These are phyloP conservation scores for Phytopythium cucurbitacearum DNA, from an alignment of 352 stramenopile genomes.

Conservation along the genomic window DNA sequence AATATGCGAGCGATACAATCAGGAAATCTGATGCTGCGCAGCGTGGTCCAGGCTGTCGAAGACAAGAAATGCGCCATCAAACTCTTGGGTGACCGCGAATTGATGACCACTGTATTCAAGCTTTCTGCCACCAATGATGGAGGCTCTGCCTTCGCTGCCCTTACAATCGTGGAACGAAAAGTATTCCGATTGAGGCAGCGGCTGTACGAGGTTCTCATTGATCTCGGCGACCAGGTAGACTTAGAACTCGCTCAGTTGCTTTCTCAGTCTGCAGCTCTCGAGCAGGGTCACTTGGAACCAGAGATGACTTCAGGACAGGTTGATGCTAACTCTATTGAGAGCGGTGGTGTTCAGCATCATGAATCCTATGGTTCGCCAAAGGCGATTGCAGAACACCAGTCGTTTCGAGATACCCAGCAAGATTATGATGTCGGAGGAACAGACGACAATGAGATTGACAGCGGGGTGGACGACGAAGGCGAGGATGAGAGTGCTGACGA, in stretches of 20 bases:
- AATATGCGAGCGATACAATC: conserved; percentile 4
- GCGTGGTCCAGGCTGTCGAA: conserved; percentile 14
- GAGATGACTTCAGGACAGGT: neutral
- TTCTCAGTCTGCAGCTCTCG: neutral
- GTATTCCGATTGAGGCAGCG: conserved; percentile 39
- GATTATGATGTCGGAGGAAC: conserved; percentile 16
- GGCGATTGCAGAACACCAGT: no score
- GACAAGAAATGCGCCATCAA: conserved; percentile 7
- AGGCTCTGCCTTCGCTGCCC: conserved; percentile 21
- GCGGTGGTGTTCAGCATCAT: no score
- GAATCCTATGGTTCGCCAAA: no score
- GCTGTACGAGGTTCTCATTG: conserved; percentile 34
- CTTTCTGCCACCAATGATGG: conserved; percentile 15
- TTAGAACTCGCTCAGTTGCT: conserved; percentile 13
- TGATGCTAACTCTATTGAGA: no score
- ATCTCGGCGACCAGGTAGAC: conserved; percentile 24
- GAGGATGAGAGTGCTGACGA: conserved; percentile 14
- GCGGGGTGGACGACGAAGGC: conserved; percentile 8
- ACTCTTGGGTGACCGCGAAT: conserved; percentile 7
- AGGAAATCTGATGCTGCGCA: conserved; percentile 18
- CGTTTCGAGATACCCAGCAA: neutral
- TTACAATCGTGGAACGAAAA: conserved; percentile 31
- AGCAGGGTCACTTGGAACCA: neutral
- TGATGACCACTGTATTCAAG: conserved; percentile 12
- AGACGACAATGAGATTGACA: conserved; percentile 6